Evolutionary conservation across 352 stramenopile species (phyloP).

Genomic region (Phytophthora quininea): DNA sequence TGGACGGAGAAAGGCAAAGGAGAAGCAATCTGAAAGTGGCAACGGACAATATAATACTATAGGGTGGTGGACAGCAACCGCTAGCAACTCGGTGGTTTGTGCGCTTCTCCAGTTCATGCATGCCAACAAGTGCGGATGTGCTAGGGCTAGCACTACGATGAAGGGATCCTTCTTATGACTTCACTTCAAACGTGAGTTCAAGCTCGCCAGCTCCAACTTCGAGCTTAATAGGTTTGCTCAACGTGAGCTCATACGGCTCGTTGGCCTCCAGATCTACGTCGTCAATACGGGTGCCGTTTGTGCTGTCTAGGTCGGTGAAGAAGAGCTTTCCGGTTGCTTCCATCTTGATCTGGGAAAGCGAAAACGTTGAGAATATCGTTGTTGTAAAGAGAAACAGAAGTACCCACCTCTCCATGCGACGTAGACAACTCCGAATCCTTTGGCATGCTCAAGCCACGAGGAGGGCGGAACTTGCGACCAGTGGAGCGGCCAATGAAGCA

Average conservation of each 20-base stretch:
- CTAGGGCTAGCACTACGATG: conserved; percentile 9
- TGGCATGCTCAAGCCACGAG: conserved; percentile 73
- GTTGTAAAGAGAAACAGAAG: not conserved
- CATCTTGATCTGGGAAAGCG: conserved; percentile 57
- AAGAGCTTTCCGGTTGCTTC: conserved; percentile 62
- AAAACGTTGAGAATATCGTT: no score
- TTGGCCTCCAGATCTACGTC: conserved; percentile 51
- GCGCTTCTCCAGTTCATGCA: conserved; percentile 12
- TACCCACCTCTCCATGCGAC: conserved; percentile 71
- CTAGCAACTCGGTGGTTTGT: conserved; percentile 17
- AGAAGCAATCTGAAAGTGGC: conserved; percentile 17
- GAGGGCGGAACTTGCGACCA: conserved; percentile 76
- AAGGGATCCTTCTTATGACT: conserved; percentile 26
- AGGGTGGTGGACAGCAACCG: conserved; percentile 29
- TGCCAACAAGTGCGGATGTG: not conserved
- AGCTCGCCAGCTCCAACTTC: conserved; percentile 62
- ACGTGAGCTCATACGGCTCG: conserved; percentile 51
- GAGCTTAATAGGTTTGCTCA: conserved; percentile 51
- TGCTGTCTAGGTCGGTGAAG: conserved; percentile 83
- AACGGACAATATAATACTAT: conserved; percentile 59
- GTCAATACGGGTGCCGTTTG: conserved; percentile 80
- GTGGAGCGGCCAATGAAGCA: conserved; percentile 82
- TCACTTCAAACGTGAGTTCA: conserved; percentile 58
- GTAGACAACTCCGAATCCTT: conserved; percentile 86
- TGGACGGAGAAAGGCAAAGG: conserved; percentile 11